Evolutionary conservation across 1,139 yeast genomes (phyloP), one percentile per base, ranked within the genome.

Genomic region (Yamadazyma taylorii): DNA sequence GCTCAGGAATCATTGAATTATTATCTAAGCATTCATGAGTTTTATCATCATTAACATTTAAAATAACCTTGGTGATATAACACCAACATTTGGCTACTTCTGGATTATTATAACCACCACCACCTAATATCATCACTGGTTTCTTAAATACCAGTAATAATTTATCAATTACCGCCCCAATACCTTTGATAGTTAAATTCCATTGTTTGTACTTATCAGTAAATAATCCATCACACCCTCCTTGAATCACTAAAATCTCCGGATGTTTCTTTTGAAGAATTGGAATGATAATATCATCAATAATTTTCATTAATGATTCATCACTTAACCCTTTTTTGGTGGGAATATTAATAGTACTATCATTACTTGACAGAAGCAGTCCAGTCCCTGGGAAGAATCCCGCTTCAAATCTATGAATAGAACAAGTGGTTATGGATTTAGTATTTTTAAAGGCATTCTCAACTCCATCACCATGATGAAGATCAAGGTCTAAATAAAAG

Each of bases 401-500:
- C 4, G 71, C 41, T 41, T 79, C 89, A 45, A 60, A 69, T 24
- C 87, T 55, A 55, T 85, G 95, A 2, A 84, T 48, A 0, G 89
- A 82, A 19, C 83, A 63, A 1, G 86, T 80, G 36, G 73, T 60
- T 0, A 85, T 85, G 32, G 71, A 74, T 33, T 68, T 65, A 0
- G 85, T 75, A 44, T 63, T 69, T 40, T 66, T 64, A 57, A 82
- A 85, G 0, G 88, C 88, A 2, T 66, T 61, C 39, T 82, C 85
- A 1, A 85, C 92, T 0, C 89, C 95, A 54, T 85, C 90, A 0
- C 92, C 90, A 55, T 84, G 90, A 52, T 85, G 94, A 11, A 85
- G 55, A 56, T 85, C 95, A 8, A 85, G 57, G 54, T 85, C 95
- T 3, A 85, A 56, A 51, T 85, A 85, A 48, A 81, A 64, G 0